Conservation (phyloP, 352 stramenopile genomes). For the Aphanomyces astaci region DNA sequence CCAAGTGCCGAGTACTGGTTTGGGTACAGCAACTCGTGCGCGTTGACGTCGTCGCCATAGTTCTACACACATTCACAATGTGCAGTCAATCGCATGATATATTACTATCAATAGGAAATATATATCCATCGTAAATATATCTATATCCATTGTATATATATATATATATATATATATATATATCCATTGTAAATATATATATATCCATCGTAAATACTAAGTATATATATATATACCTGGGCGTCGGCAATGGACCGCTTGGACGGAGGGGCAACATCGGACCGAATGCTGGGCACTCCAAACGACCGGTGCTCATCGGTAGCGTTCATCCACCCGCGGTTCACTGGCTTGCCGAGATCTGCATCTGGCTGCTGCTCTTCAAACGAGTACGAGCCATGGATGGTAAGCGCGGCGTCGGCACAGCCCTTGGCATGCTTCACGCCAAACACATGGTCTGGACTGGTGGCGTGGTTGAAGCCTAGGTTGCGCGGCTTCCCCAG, state of each 20-base stretch:
- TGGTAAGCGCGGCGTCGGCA: slow-evolving; percentile 59
- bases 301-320: slow-evolving; percentile 57
- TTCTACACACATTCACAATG: too few species aligned
- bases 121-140: too few species aligned
- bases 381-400: slow-evolving; percentile 70
- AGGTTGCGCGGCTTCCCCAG: slow-evolving; percentile 65
- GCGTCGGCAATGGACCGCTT: slow-evolving; percentile 76
- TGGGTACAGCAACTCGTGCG: slow-evolving; percentile 77
- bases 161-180: too few species aligned
- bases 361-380: slow-evolving; percentile 75
- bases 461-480: slow-evolving; percentile 23
- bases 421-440: slow-evolving; percentile 39
- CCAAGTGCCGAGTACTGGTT: slow-evolving; percentile 72
- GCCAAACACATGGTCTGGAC: slow-evolving; percentile 56
- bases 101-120: too few species aligned
- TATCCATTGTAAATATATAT: too few species aligned
- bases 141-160: too few species aligned
- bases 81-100: too few species aligned
- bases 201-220: too few species aligned
- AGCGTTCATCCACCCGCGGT: slow-evolving; percentile 79
- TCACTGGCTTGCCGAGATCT: slow-evolving; percentile 74
- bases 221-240: slow-evolving; percentile 32
- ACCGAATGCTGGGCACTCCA: slow-evolving; percentile 77
- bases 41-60: slow-evolving; percentile 80
- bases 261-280: slow-evolving; percentile 65